Evolutionary conservation across 768 basidiomycete species (phyloP), one percentile per base, ranked within the genome.

Genomic region (Xerocomellus intermedius): DNA sequence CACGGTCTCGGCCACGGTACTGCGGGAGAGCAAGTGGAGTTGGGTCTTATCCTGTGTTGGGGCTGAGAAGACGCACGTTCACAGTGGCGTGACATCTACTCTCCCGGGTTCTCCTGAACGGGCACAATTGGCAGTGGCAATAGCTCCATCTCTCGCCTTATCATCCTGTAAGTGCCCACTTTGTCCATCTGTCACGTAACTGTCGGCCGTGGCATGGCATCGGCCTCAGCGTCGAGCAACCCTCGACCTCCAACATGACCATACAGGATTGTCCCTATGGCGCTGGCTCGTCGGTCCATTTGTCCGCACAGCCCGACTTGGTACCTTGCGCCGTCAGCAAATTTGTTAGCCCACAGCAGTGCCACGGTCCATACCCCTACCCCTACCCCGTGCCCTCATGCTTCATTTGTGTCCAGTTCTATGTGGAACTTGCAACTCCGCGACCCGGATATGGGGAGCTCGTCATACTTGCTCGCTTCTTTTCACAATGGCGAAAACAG

Each of bases 391-490:
- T 56, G 60, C 52, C 54, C 57, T 50, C 24, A 1, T 10, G 19
- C 48, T 33, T 28, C 26, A 54, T 48, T 49, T 33, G 37, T 30
- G 24, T 42, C 43, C 3, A 17, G 37, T 48, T 46, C 42, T n/a
- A 38, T 47, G 52, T 39, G 48, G 33, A 41, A 19, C 47, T 55
- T 69, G 1, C 60, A 64, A 67, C 68, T 68, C 68, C 68, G 68
- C 68, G 68, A 65, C 35, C 64, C 60, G 32, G 37, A 65, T 69
- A 60, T 63, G 61, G 67, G 32, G 58, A 57, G 48, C 39, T 67
- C 52, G 48, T 67, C 67, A 56, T 59, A 50, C 51, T 47, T 54
- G 59, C 55, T 49, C 41, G 59, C 65, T 69, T 62, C 64, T 59
- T 61, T 59, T 51, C 62, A 56, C 56, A 52, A 62, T 67, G 61